Evolutionary conservation across 2,329 filamentous ascomycete species (phyloP).

Genomic region (Gaeumannomyces sp.): DNA sequence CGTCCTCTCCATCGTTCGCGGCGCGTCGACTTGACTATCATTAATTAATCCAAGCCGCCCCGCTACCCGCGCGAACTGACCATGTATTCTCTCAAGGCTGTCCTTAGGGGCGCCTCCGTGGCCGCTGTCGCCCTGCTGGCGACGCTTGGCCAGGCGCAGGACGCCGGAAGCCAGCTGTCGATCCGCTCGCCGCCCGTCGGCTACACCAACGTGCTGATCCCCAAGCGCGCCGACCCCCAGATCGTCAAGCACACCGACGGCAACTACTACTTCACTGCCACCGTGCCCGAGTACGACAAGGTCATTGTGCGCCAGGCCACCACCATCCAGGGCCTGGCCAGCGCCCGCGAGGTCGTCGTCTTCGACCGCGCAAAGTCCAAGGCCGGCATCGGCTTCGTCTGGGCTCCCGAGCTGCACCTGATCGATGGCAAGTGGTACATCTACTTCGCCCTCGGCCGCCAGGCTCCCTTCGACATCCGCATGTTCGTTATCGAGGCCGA

Average conservation of each 20-base stretch:
- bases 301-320: constrained; percentile 15
- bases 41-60: background rate
- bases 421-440: constrained; percentile 17
- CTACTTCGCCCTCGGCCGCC: constrained; percentile 27
- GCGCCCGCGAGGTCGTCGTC: constrained; percentile 10
- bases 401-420: constrained; percentile 18
- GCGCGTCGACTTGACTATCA: background rate
- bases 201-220: constrained; percentile 24
- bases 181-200: constrained; percentile 18
- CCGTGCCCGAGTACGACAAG: constrained; percentile 14
- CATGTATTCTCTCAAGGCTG: constrained; percentile 7
- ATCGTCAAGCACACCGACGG: constrained; percentile 22
- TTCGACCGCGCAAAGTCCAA: constrained; percentile 14
- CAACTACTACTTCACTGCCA: constrained; percentile 17
- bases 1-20: background rate
- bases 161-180: constrained; percentile 1
- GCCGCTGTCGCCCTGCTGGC: constrained; percentile 2
- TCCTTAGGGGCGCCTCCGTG: constrained; percentile 5
- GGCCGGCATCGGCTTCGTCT: constrained; percentile 13
- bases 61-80: constrained; percentile 2
- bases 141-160: constrained; percentile 7
- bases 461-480: constrained; percentile 16
- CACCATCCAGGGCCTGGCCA: constrained; percentile 17
- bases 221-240: constrained; percentile 24
- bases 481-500: constrained; percentile 24